phyloP scores from a whole-genome alignment of 805 yeast genomes.

The Spencermartinsiella europaea region DNA sequence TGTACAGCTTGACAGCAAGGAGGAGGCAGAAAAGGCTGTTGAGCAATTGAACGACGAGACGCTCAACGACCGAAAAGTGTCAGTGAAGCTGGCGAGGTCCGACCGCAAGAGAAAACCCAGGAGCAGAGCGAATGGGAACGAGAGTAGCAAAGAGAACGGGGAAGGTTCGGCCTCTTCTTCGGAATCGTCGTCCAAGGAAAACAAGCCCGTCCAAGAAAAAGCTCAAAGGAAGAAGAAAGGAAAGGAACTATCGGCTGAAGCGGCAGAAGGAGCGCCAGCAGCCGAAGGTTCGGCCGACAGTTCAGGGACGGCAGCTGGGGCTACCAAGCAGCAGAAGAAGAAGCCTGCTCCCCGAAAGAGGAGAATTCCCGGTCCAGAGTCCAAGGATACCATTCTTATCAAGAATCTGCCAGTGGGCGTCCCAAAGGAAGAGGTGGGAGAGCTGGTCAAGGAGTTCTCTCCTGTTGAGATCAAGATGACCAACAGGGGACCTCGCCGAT shows the following conservation, averaged over 20 bases:
- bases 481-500: constrained; percentile 14
- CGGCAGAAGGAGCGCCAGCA: too few species aligned
- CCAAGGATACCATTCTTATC: constrained; percentile 56
- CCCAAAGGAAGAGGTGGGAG: constrained; percentile 42
- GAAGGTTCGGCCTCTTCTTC: background rate
- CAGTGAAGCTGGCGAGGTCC: constrained; percentile 35
- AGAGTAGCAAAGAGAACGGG: background rate
- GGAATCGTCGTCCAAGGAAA: background rate
- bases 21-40: constrained; percentile 39
- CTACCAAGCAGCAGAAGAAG: constrained; percentile 3
- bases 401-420: constrained; percentile 53
- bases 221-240: background rate
- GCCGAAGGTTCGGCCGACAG: background rate
- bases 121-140: background rate
- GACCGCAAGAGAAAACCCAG: constrained; percentile 19
- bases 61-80: constrained; percentile 20
- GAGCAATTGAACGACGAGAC: constrained; percentile 35
- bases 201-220: background rate
- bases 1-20: constrained; percentile 40
- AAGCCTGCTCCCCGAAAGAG: constrained; percentile 37
- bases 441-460: constrained; percentile 33
- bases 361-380: constrained; percentile 48
- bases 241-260: background rate
- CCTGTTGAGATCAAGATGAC: constrained; percentile 32
- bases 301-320: background rate